A percentile compares a stretch with the other conserved stretches of the same genome.
Evolutionary conservation across 768 basidiomycete species (phyloP).

Genomic region (Lactifluus hygrophoroides): DNA sequence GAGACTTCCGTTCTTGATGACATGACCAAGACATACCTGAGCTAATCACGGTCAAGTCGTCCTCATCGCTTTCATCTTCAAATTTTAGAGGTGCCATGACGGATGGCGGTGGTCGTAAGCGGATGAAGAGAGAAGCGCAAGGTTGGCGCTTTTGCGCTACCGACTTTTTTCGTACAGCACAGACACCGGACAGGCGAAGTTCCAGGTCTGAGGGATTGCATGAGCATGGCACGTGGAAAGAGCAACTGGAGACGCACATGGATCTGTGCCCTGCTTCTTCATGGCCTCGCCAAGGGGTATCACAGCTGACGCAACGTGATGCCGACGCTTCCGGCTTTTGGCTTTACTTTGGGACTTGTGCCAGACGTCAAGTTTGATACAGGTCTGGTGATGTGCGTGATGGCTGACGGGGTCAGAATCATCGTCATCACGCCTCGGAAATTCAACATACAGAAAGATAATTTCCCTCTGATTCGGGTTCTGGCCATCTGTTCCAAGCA

Average conservation of each 20-base stretch:
- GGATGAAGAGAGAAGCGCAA: constrained; percentile 14
- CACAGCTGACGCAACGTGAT: constrained; percentile 43
- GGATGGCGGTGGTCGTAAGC: constrained; percentile 12
- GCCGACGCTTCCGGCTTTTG: constrained; percentile 48
- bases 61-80: background rate
- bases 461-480: constrained; percentile 53
- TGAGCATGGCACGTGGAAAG: background rate
- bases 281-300: constrained; percentile 46
- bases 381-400: constrained; percentile 32
- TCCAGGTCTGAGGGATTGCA: constrained; percentile 8
- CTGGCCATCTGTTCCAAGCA: constrained; percentile 61
- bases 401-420: constrained; percentile 27
- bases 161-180: constrained; percentile 12
- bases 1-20: background rate
- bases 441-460: constrained; percentile 43
- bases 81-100: background rate
- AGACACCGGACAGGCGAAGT: constrained; percentile 10
- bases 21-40: background rate
- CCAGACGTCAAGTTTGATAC: constrained; percentile 48
- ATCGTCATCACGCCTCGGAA: background rate
- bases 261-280: constrained; percentile 39
- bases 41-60: background rate
- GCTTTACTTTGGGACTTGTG: constrained; percentile 48
- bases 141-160: constrained; percentile 10
- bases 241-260: constrained; percentile 31